A percentile compares a stretch with the other conserved stretches of the same genome.
These are phyloP conservation scores for Golubevia sp. DNA, from an alignment of 1,284 basidiomycete species.

Conservation along the genomic window DNA sequence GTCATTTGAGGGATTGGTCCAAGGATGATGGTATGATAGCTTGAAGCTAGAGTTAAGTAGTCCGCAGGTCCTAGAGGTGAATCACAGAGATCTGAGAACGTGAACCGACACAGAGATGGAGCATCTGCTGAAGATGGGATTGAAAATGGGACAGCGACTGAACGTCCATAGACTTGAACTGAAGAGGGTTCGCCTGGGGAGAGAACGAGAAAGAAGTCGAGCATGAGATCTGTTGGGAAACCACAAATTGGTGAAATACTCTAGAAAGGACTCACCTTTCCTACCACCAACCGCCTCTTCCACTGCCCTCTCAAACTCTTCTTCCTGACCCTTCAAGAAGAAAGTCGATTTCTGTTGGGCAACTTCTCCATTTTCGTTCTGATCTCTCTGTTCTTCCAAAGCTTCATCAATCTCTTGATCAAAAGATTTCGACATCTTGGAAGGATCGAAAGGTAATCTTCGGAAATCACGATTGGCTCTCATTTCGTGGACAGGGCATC, in stretches of 20 bases:
- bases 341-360: slow-evolving; percentile 8
- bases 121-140: slow-evolving; percentile 11
- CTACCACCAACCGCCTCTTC: slow-evolving; percentile 8
- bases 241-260: not conserved
- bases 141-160: slow-evolving; percentile 25
- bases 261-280: not conserved
- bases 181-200: slow-evolving; percentile 6
- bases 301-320: slow-evolving; percentile 18
- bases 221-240: no score
- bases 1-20: slow-evolving; percentile 37
- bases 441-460: slow-evolving; percentile 9
- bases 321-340: slow-evolving; percentile 30
- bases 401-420: no score
- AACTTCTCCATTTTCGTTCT: not conserved
- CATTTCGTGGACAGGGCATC: slow-evolving; percentile 45
- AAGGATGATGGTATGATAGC: slow-evolving; percentile 33
- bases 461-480: slow-evolving; percentile 28
- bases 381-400: slow-evolving; percentile 8
- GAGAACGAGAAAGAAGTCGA: slow-evolving; percentile 7
- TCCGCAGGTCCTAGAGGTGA: slow-evolving; percentile 43
- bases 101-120: slow-evolving; percentile 29
- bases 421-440: no score
- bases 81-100: slow-evolving; percentile 41
- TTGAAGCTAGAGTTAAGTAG: slow-evolving; percentile 39
- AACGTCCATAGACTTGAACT: slow-evolving; percentile 38